phyloP scores from a whole-genome alignment of 2,329 filamentous ascomycete genomes.

The Clonostachys solani region DNA sequence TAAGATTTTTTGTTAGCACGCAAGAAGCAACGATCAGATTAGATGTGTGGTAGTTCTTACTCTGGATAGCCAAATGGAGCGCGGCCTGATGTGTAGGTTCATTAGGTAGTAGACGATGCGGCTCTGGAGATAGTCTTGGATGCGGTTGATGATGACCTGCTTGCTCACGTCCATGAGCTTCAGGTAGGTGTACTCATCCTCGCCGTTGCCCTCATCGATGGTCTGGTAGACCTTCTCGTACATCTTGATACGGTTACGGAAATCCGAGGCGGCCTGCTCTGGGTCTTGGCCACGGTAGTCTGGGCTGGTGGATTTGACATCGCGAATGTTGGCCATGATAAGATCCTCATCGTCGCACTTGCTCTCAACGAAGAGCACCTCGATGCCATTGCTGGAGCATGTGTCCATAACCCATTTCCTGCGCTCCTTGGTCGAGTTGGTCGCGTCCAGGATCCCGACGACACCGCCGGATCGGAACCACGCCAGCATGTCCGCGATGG shows the following conservation, averaged over 20 bases:
- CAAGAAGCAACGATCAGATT: background rate
- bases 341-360: constrained; percentile 94
- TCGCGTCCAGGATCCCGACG: constrained; percentile 93
- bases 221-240: constrained; percentile 97
- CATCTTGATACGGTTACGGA: constrained; percentile 89
- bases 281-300: constrained; percentile 95
- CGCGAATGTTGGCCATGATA: constrained; percentile 97
- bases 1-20: constrained; percentile 23
- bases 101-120: constrained; percentile 97
- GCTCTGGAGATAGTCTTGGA: constrained; percentile 94
- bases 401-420: constrained; percentile 87
- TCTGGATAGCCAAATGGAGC: constrained; percentile 93
- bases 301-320: constrained; percentile 94
- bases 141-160: constrained; percentile 96
- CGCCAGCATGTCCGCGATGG: constrained; percentile 86
- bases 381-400: constrained; percentile 71
- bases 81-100: constrained; percentile 95
- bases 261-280: constrained; percentile 84
- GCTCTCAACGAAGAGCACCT: constrained; percentile 93
- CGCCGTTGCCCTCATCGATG: constrained; percentile 75
- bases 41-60: constrained; percentile 43
- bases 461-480: constrained; percentile 88
- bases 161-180: constrained; percentile 96
- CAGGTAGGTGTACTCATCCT: constrained; percentile 86
- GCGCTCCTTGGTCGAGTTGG: constrained; percentile 88